A percentile compares a stretch with the other conserved stretches of the same genome.
Conservation (phyloP, 1,284 basidiomycete genomes). For the Rhodofomes roseus region DNA sequence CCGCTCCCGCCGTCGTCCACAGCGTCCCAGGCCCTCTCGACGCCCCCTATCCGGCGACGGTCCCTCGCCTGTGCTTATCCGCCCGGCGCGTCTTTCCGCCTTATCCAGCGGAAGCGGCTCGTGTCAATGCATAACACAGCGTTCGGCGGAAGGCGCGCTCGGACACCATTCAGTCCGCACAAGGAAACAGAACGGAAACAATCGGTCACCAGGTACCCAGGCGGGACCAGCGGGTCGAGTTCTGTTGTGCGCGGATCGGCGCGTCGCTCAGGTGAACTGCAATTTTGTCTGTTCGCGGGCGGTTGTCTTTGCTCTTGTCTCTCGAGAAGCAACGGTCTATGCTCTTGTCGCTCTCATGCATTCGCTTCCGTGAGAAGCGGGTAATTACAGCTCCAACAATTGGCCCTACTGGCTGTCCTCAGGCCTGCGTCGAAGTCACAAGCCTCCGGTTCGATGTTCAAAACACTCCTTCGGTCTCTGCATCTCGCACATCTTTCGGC, state of each 20-base stretch:
- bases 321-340: not conserved
- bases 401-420: not conserved
- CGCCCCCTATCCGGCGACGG: not conserved
- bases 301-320: not conserved
- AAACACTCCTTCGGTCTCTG: not conserved
- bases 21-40: no score
- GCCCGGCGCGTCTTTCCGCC: constrained; percentile 3
- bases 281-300: not conserved
- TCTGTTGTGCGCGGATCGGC: not conserved
- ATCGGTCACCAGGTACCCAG: not conserved
- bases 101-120: constrained; percentile 1
- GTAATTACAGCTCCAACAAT: not conserved
- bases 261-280: constrained; percentile 1
- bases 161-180: not conserved
- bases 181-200: not conserved
- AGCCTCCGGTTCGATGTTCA: not conserved
- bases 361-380: not conserved
- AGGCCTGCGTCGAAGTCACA: not conserved
- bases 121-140: not conserved
- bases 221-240: not conserved
- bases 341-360: not conserved
- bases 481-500: not conserved
- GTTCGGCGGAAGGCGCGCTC: not conserved
- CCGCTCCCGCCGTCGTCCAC: no score
- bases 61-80: constrained; percentile 5